phyloP scores from a whole-genome alignment of 768 basidiomycete species.

The Termitomyces titanicus region DNA sequence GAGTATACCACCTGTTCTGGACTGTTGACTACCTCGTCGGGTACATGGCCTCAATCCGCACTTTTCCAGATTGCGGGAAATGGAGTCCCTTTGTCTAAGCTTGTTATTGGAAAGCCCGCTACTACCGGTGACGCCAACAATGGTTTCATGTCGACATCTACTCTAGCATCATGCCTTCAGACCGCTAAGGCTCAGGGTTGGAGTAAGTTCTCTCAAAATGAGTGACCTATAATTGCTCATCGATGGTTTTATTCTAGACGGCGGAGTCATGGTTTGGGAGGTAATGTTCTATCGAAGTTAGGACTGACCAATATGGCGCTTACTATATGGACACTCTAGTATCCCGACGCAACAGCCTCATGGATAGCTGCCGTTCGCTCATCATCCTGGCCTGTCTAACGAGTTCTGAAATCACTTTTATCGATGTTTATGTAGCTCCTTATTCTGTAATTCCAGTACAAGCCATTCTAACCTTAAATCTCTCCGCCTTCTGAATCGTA shows the following conservation, averaged over 20 bases:
- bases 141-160: conserved; percentile 57
- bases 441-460: neutral
- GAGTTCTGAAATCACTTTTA: neutral
- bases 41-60: conserved; percentile 58
- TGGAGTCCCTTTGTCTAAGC: conserved; percentile 57
- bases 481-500: too few species aligned
- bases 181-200: conserved; percentile 63
- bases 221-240: neutral
- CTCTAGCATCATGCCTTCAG: conserved; percentile 55
- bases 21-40: conserved; percentile 57
- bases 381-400: conserved; percentile 29
- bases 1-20: conserved; percentile 64
- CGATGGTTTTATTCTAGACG: conserved; percentile 18
- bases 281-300: conserved; percentile 14
- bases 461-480: too few species aligned
- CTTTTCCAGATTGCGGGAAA: conserved; percentile 55
- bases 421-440: neutral
- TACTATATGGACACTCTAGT: conserved; percentile 18
- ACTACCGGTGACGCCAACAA: conserved; percentile 47
- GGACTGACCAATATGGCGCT: neutral
- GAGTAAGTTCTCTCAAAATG: conserved; percentile 42
- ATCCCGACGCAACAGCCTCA: conserved; percentile 25
- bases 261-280: conserved; percentile 37
- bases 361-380: conserved; percentile 32
- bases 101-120: conserved; percentile 77